Base-by-base conservation (phyloP, 768 basidiomycete genomes). In the Amyloporia xantha region DNA sequence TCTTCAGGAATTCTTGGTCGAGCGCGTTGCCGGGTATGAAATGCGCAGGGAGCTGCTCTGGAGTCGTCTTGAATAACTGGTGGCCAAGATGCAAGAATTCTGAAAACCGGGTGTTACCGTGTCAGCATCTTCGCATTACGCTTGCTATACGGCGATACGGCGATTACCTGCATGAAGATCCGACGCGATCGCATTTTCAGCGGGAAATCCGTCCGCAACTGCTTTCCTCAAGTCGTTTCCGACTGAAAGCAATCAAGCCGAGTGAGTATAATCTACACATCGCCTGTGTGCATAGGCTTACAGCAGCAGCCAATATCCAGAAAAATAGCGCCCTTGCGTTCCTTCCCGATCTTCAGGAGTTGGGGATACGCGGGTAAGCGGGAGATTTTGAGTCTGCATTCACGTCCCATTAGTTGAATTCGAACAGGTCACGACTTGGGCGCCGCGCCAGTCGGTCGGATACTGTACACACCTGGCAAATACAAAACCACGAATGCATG, bases 51-150 rank as follows among this genome's bases (percentile, higher is more conserved):
- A 79, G 84, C 0, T 72, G 68, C 33, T 72, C 64, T 0, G 74
- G 71, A 0, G 68, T 77, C 3, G 75, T 71, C 43, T 61, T 71
- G 65, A 83, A 86, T 13, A 86, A 67, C 37, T 75, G 67, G 52
- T 85, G 81, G 1, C 83, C 83, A 3, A 75, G 67, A 4, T 77
- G 69, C 82, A 81, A 84, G 52, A 79, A 78, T 9, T 66, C 82
- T 83, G 48, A n/a, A n/a, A n/a, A n/a, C n/a, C n/a, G n/a, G 19
- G 9, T 5, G 20, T 3, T 20, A 2, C 12, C 19, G 21, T 24
- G 21, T 12, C 21, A 11, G 25, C 3, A 15, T 24, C 25, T 20
- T 19, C 17, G 10, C 7, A n/a, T n/a, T n/a, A n/a, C n/a, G n/a
- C n/a, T n/a, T n/a, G n/a, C n/a, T n/a, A n/a, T n/a, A n/a, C n/a